These are phyloP conservation scores for Botryosphaeria dothidea DNA, from an alignment of 2,329 filamentous ascomycete species.

Conservation along the genomic window DNA sequence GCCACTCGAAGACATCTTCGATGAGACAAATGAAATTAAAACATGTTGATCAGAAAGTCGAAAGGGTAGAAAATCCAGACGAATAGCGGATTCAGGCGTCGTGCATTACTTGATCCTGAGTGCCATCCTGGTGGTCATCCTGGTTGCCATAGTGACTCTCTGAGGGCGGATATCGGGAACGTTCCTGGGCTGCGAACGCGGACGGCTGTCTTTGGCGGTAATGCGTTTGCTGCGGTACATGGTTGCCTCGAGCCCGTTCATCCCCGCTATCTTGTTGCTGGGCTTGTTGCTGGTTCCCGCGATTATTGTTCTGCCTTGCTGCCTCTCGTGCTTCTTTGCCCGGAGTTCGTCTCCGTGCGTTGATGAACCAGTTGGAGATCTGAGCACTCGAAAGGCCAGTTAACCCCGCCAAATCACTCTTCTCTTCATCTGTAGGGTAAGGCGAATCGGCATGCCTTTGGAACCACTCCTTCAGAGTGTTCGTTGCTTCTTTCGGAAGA, in stretches of 20 bases:
- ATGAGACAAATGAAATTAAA: not conserved
- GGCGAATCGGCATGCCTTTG: constrained; percentile 73
- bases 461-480: constrained; percentile 80
- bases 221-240: not conserved
- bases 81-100: not conserved
- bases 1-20: not conserved
- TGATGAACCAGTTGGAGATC: constrained; percentile 83
- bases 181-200: not conserved
- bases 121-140: not conserved
- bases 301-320: not conserved
- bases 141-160: not conserved
- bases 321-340: constrained; percentile 22
- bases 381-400: constrained; percentile 27
- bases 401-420: constrained; percentile 56
- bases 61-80: not conserved
- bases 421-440: constrained; percentile 83
- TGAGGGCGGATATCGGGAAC: not conserved
- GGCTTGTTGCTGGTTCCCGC: not conserved
- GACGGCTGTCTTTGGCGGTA: not conserved
- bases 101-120: not conserved
- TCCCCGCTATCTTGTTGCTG: not conserved
- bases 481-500: constrained; percentile 85
- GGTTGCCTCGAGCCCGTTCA: not conserved
- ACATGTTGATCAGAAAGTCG: not conserved
- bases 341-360: constrained; percentile 62